Conservation (phyloP, 495 filamentous ascomycete genomes). For the Jackrogersella minutella region DNA sequence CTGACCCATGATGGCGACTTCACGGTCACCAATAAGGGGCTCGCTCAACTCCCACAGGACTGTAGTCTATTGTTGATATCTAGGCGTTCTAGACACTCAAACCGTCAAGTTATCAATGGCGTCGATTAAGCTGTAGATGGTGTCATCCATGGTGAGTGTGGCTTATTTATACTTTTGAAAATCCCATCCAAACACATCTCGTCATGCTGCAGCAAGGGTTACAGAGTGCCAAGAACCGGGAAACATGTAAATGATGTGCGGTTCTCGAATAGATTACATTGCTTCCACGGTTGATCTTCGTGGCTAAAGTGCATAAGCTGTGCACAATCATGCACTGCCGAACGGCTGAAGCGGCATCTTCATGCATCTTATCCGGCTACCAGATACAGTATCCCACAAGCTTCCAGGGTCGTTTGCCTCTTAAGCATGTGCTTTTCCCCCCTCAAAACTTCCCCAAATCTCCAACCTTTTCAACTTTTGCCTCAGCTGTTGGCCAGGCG, state of each 20-base stretch:
- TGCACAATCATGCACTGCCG: slow-evolving; percentile 13
- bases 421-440: not conserved
- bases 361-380: slow-evolving; percentile 2
- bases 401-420: not conserved
- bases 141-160: slow-evolving; percentile 32
- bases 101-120: slow-evolving; percentile 30
- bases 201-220: slow-evolving; percentile 19
- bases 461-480: not conserved
- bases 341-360: slow-evolving; percentile 27
- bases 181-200: not conserved
- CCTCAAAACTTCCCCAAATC: slow-evolving; percentile 5
- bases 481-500: slow-evolving; percentile 18
- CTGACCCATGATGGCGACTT: slow-evolving; percentile 41
- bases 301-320: slow-evolving; percentile 31
- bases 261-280: slow-evolving; percentile 25
- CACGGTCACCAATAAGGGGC: slow-evolving; percentile 26
- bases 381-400: not conserved
- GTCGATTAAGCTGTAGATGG: slow-evolving; percentile 24
- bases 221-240: slow-evolving; percentile 30
- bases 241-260: slow-evolving; percentile 8
- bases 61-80: slow-evolving; percentile 9
- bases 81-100: slow-evolving; percentile 17
- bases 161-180: slow-evolving; percentile 28
- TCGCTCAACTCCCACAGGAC: slow-evolving; percentile 16
- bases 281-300: slow-evolving; percentile 17